A percentile compares a stretch with the other conserved stretches of the same genome.
phyloP scores from a whole-genome alignment of 768 basidiomycete species.

The Boletus subcaerulescens region DNA sequence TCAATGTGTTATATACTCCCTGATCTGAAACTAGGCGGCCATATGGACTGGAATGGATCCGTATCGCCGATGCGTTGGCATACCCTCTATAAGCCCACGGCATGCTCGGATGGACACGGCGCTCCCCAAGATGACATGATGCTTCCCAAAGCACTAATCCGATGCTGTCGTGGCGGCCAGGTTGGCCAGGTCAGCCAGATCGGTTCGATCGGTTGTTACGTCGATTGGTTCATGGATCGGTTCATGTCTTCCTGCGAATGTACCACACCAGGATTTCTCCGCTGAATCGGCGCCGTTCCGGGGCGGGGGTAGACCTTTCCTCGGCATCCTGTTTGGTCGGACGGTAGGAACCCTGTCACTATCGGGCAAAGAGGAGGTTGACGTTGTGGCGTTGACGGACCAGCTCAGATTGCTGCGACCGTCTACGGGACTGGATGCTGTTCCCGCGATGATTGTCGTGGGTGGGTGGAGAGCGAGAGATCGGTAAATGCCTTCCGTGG shows the following conservation, averaged over 20 bases:
- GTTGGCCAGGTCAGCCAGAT: neutral
- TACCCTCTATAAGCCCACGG: neutral
- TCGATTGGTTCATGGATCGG: constrained; percentile 1
- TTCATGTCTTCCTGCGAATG: neutral
- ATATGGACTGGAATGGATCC: constrained; percentile 1
- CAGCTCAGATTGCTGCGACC: neutral
- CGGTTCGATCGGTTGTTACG: neutral
- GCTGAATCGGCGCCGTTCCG: neutral
- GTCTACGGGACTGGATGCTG: neutral
- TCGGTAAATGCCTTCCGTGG: neutral
- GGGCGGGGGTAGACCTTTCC: neutral
- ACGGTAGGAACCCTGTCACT: too few relatives aligned
- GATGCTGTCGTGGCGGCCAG: neutral
- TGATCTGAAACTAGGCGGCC: constrained; percentile 1
- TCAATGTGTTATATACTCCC: neutral
- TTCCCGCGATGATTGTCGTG: neutral
- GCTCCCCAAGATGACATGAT: neutral
- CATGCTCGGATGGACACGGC: neutral
- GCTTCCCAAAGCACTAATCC: neutral
- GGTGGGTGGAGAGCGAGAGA: neutral
- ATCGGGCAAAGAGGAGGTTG: neutral
- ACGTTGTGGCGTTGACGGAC: neutral
- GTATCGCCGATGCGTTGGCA: neutral
- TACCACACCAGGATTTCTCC: neutral
- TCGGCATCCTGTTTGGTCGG: neutral